Base-by-base conservation (phyloP, 306 rosid species). In the Sicyos baderoa region DNA sequence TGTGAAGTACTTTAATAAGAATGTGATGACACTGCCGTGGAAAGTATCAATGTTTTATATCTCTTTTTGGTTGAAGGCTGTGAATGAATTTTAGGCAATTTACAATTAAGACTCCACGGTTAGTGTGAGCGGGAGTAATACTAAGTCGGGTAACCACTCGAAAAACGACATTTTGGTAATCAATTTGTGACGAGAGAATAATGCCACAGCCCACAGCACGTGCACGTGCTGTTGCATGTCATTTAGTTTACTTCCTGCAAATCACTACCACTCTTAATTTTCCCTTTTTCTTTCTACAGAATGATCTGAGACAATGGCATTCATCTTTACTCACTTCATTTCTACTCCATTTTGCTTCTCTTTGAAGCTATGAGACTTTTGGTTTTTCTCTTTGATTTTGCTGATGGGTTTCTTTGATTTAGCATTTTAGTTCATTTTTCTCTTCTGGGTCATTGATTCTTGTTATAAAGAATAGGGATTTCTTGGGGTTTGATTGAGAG, bases 211-310 rank as follows among this genome's bases (percentile, higher is more conserved):
- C n/a, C n/a, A n/a, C n/a, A n/a, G n/a, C n/a, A n/a, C n/a, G 19
- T 45, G 70, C 70, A 65, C 70, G 29, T 65, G 37, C 6, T 42
- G 54, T 44, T 65, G 70, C 70, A 65, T 65, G 71, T 21, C 12
- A 40, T 7, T 18, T 35, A 5, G 42, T 42, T 10, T 18, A 22
- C 32, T 63, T 64, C 50, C 15, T 17, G 4, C 35, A 23, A 57
- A 57, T 10, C 51, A 44, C 70, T 64, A 9, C 50, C 16, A 61
- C 68, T 16, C 45, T 1, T 15, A 2, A 2, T 27, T 15, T 11
- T 7, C 2, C n/a, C 5, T 64, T 42, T 63, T 64, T 2, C 69
- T 29, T 14, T 42, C 70, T 64, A 11, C 12, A 5, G 35, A 42
- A 64, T 42, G 68, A 35, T 35, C 25, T 61, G 25, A 0, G 49